A percentile compares a stretch with the other conserved stretches of the same genome.
phyloP scores from a whole-genome alignment of 2,329 filamentous ascomycete genomes.

The Penicillium psychrosexuale region DNA sequence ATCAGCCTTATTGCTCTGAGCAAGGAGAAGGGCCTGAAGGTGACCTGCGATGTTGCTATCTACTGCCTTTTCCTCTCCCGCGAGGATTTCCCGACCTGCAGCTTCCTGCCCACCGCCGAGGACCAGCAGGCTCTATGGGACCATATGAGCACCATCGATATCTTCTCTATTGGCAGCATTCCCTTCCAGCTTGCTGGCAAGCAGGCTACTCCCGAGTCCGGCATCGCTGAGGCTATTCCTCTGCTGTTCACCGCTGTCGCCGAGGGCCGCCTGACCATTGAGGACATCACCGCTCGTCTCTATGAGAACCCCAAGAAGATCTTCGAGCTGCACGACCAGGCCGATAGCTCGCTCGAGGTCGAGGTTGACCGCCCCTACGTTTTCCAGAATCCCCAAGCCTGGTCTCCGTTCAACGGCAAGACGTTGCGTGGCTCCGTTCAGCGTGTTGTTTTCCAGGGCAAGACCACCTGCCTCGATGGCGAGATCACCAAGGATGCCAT shows the following conservation, averaged over 20 bases:
- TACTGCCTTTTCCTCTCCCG: constrained; percentile 74
- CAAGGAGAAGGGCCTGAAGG: constrained; percentile 76
- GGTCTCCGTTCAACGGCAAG: constrained; percentile 71
- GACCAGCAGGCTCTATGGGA: constrained; percentile 75
- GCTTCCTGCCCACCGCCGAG: constrained; percentile 61
- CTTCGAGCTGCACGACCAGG: constrained; percentile 77
- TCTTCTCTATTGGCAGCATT: constrained; percentile 74
- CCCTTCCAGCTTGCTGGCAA: constrained; percentile 70
- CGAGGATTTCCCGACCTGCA: constrained; percentile 65
- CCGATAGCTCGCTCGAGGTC: constrained; percentile 69
- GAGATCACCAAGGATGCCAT: constrained; percentile 55
- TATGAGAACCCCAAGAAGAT: constrained; percentile 78
- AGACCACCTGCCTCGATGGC: constrained; percentile 72
- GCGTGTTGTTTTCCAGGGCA: constrained; percentile 70
- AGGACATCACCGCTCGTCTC: constrained; percentile 67
- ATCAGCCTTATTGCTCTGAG: constrained; percentile 72
- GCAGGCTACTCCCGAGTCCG: constrained; percentile 58
- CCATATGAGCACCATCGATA: constrained; percentile 68
- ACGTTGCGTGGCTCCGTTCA: constrained; percentile 67
- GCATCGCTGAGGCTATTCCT: constrained; percentile 70
- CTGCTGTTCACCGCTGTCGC: constrained; percentile 72
- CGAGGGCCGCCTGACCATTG: constrained; percentile 68
- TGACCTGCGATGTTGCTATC: constrained; percentile 79
- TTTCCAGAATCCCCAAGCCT: constrained; percentile 51
- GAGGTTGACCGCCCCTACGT: constrained; percentile 71